Evolutionary conservation across 2,329 filamentous ascomycete genomes (phyloP), one percentile per base, ranked within the genome.

Genomic region (Colletotrichum camelliae): DNA sequence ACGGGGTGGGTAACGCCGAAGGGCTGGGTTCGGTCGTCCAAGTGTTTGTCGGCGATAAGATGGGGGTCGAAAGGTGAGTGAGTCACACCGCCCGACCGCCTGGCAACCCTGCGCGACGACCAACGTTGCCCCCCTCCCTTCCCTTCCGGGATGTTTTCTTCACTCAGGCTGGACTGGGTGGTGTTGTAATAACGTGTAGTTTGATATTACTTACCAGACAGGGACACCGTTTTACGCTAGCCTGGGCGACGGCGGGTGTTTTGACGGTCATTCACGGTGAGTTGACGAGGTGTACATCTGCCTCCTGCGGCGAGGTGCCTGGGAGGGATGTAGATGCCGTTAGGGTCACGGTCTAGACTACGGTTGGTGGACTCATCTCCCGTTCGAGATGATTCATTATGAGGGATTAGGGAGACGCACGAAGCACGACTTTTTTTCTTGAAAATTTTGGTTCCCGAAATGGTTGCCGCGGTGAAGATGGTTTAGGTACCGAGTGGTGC

Each of bases 41-140:
- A 43, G 39, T 43, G 39, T 43, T 43, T 43, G 39, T 75, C 72
- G 72, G 72, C 72, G 68, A 75, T 75, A 72, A 72, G 66, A 55
- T 12, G 37, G 16, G 33, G 29, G 21, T n/a, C 18, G 57, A n/a
- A 21, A 31, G 57, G 31, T 31, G 29, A 60, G 68, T 75, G 72
- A 75, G 72, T 72, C 72, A 75, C 70, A 75, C 68, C 68, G 68
- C 61, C 66, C 39, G 39, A 33, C 52, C 55, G 61, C 61, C 61
- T 43, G 39, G 39, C 39, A 43, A 43, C 39, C 39, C 39, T n/a
- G 39, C 39, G 39, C 39, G 39, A 43, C 18, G 39, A 43, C 39
- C 39, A 43, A 43, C 39, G 18, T n/a, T n/a, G 39, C 18, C 48
- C 48, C 39, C 12, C 21, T 21, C 24, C n/a, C 60, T 21, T 21